Percentiles rank a stretch among this genome's conserved stretches.
Evolutionary conservation across 2,329 filamentous ascomycete genomes (phyloP).

Genomic region (Fusarium irregulare): DNA sequence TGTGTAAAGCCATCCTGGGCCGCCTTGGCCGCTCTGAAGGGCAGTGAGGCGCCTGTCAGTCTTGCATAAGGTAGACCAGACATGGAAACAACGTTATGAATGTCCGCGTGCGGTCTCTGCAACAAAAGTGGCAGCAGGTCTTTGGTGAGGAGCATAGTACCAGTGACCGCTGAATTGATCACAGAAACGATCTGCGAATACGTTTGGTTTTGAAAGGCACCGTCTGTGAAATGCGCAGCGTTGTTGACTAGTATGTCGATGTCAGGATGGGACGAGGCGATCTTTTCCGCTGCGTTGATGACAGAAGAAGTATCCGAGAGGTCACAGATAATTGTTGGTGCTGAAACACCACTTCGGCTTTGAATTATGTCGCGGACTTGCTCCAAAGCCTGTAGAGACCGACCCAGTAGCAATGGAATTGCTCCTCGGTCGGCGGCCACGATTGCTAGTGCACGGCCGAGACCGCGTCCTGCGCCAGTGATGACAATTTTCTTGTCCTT

Average conservation of each 20-base stretch:
- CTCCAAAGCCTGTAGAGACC: not conserved
- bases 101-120: not conserved
- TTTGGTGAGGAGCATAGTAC: not conserved
- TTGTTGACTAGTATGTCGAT: slow-evolving; percentile 6
- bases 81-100: not conserved
- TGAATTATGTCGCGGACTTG: not conserved
- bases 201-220: not conserved
- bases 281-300: not conserved
- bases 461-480: not conserved
- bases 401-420: not conserved
- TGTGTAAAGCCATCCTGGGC: slow-evolving; percentile 5
- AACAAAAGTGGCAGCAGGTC: not conserved
- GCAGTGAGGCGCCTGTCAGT: not conserved
- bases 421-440: not conserved
- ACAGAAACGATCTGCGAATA: not conserved
- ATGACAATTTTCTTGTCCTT: not conserved
- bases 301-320: not conserved
- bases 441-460: not conserved
- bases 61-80: not conserved
- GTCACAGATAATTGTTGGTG: not conserved
- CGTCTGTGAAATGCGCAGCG: not conserved
- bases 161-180: not conserved
- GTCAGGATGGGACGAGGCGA: not conserved
- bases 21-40: not conserved
- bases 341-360: not conserved